Base-by-base conservation (phyloP, 1,284 basidiomycete species). In the Coniferiporia sulphurascens region DNA sequence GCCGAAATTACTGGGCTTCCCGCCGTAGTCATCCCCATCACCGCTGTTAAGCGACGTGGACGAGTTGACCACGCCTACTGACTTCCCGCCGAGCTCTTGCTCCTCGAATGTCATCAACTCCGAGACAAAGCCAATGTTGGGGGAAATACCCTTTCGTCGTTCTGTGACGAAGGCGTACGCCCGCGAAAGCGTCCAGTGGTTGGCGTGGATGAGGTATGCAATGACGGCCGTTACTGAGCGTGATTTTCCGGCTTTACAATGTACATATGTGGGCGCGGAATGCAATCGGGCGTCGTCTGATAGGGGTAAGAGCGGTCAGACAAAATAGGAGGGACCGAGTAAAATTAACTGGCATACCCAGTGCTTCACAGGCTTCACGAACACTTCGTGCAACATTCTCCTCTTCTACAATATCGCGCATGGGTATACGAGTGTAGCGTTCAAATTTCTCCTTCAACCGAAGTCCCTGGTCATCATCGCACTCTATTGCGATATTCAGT, bases 21-120 rank as follows among this genome's bases (percentile, higher is more conserved):
- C 70, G 8, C 64, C 61, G 21, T 65, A 62, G 21, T 68, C 70
- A 19, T 60, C 64, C 21, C 70, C 71, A 15, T 69, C 64, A 21
- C 67, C 66, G 53, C 67, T 64, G 43, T 67, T 60, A 55, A 67
- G 60, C 52, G 69, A 67, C 22, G 73, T 70, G 62, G 69, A 66
- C 3, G 79, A 75, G 59, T 86, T 82, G 21, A 88, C 76, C 15
- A 85, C 90, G 27, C 90, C 90, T 41, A 86, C 78, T 12, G 85
- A 87, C 73, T 93, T 93, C 12, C 87, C 84, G 10, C 92, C 91
- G 6, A 95, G 79, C 68, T 94, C 91, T 66, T 86, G 81, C 70
- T 96, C 91, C 74, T 98, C 95, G 69, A 94, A 98, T 52, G 86
- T 89, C 94, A 98, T 98, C 48, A 98, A 81, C 73, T 98, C 95